These are phyloP conservation scores for Geotrichum europaeum DNA, from an alignment of 1,139 yeast genomes.

Conservation along the genomic window DNA sequence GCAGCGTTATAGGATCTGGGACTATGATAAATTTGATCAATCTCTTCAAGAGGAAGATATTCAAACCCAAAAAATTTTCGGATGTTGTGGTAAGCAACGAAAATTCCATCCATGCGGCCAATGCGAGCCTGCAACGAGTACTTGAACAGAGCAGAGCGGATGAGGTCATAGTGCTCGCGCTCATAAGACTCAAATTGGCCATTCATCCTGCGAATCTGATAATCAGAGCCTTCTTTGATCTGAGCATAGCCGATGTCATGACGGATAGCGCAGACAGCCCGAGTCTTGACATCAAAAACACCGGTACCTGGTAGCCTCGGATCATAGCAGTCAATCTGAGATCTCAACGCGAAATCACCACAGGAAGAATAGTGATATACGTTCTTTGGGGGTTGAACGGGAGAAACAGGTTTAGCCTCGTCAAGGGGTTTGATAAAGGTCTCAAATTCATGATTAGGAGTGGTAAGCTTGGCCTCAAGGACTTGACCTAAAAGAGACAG, in stretches of 20 bases:
- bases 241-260: slow-evolving; percentile 67
- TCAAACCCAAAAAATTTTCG: slow-evolving; percentile 82
- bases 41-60: slow-evolving; percentile 66
- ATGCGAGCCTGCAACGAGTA: slow-evolving; percentile 87
- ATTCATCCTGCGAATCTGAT: slow-evolving; percentile 53
- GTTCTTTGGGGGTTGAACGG: slow-evolving; percentile 23
- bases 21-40: slow-evolving; percentile 58
- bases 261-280: slow-evolving; percentile 85
- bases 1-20: slow-evolving; percentile 1
- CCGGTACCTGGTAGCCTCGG: slow-evolving; percentile 81
- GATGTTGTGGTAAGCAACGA: slow-evolving; percentile 84
- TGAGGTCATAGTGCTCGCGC: slow-evolving; percentile 70
- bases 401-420: slow-evolving; percentile 1
- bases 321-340: slow-evolving; percentile 85
- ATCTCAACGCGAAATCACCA: slow-evolving; percentile 71
- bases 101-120: slow-evolving; percentile 96
- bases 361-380: slow-evolving; percentile 67
- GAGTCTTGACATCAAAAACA: slow-evolving; percentile 82
- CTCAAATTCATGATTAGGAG: slow-evolving; percentile 42
- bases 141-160: slow-evolving; percentile 70
- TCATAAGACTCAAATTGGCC: slow-evolving; percentile 77
- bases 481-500: slow-evolving; percentile 76
- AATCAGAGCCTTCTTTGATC: slow-evolving; percentile 50
- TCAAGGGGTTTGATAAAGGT: slow-evolving; percentile 24
- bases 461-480: slow-evolving; percentile 67